A percentile compares a stretch with the other conserved stretches of the same genome.
Evolutionary conservation across 345 rosid genomes (phyloP).

Genomic region (Trapa incisa): DNA sequence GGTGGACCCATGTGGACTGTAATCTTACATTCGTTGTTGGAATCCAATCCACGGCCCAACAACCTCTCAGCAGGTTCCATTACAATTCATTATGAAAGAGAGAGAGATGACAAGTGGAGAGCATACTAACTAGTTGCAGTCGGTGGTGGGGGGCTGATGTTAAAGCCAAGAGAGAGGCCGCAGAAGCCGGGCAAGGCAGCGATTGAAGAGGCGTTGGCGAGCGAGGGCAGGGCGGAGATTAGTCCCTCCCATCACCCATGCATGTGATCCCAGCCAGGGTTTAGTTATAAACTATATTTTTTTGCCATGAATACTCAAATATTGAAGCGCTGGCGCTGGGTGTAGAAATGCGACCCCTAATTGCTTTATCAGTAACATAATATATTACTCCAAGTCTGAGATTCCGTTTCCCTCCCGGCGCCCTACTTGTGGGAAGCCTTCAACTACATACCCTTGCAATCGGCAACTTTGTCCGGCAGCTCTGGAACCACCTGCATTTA

Average conservation of each 20-base stretch:
- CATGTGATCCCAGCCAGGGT: not conserved
- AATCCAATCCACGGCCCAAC: too few species aligned
- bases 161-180: slow-evolving; percentile 54
- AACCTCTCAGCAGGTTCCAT: too few species aligned
- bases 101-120: not conserved
- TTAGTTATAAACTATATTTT: too few species aligned
- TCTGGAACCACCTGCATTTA: not conserved
- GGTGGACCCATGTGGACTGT: too few species aligned
- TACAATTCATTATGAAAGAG: not conserved
- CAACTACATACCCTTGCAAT: not conserved
- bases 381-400: too few species aligned
- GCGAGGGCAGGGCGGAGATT: slow-evolving; percentile 21
- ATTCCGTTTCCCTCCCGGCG: too few species aligned
- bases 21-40: too few species aligned
- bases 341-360: too few species aligned
- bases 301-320: too few species aligned
- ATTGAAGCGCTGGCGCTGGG: too few species aligned
- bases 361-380: too few species aligned
- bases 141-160: slow-evolving; percentile 49
- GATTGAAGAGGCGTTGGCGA: slow-evolving; percentile 41
- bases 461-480: not conserved
- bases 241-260: slow-evolving; percentile 42
- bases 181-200: slow-evolving; percentile 73
- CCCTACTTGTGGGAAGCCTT: not conserved
- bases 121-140: slow-evolving; percentile 38